A percentile compares a stretch with the other conserved stretches of the same genome.
phyloP scores from a whole-genome alignment of 2,329 filamentous ascomycete genomes.

The Amphichorda felina region DNA sequence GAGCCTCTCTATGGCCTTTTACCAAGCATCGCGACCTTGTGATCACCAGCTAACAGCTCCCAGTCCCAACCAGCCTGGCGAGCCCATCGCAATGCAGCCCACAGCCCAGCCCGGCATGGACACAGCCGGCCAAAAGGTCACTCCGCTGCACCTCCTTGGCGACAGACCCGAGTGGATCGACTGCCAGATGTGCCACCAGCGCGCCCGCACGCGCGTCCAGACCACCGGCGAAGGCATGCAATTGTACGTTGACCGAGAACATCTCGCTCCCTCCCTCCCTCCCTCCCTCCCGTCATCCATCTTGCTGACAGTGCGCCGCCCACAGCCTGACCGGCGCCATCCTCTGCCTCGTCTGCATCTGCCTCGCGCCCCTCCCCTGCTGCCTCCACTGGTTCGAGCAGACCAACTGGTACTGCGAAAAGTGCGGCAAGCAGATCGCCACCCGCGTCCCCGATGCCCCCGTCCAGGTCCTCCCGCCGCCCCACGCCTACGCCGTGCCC shows the following conservation, averaged over 20 bases:
- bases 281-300: not conserved
- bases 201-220: slow-evolving; percentile 3
- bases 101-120: not conserved
- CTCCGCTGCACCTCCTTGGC: slow-evolving; percentile 3
- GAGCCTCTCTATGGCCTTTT: too few relatives aligned
- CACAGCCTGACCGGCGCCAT: slow-evolving; percentile 13
- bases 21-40: too few relatives aligned
- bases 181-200: slow-evolving; percentile 4
- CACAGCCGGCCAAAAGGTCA: slow-evolving; percentile 2
- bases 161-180: slow-evolving; percentile 3
- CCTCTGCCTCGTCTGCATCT: slow-evolving; percentile 18
- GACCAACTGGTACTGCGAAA: slow-evolving; percentile 14
- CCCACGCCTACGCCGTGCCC: slow-evolving; percentile 2
- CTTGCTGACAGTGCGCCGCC: not conserved
- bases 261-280: not conserved
- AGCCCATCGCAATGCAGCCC: slow-evolving; percentile 4
- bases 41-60: too few relatives aligned
- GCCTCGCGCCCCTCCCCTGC: slow-evolving; percentile 18
- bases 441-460: slow-evolving; percentile 8
- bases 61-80: not conserved
- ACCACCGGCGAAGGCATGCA: slow-evolving; percentile 3
- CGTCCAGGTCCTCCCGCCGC: slow-evolving; percentile 11
- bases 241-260: not conserved
- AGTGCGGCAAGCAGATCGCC: slow-evolving; percentile 17
- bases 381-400: slow-evolving; percentile 19